Percentiles rank a stretch among this genome's conserved stretches.
Evolutionary conservation across 78 protist genomes (phyloP).

Genomic region (Mantamonas sphyraenae): DNA sequence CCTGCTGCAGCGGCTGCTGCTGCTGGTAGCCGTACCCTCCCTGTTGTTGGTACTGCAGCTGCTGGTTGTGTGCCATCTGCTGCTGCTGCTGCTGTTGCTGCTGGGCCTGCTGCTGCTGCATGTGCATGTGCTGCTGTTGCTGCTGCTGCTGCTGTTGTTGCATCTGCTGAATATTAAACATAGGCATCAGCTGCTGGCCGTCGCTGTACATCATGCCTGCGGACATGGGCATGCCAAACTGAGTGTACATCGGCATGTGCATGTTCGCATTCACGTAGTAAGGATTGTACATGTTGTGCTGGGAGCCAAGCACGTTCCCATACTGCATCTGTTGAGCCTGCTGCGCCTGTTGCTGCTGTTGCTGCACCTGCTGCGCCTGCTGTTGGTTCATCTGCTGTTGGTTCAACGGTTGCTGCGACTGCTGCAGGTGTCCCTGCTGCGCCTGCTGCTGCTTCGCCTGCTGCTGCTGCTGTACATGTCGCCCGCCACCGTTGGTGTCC

Average conservation of each 20-base stretch:
- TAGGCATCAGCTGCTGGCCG: neutral
- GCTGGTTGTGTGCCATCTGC: neutral
- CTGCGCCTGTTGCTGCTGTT: neutral
- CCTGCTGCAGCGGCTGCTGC: conserved; percentile 4
- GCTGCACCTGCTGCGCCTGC: too few species aligned
- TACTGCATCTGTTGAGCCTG: neutral
- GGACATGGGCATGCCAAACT: too few species aligned
- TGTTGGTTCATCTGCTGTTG: neutral
- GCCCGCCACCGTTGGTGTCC: neutral
- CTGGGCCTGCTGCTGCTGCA: too few species aligned
- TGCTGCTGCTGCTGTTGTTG: conserved; percentile 1
- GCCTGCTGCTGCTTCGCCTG: neutral
- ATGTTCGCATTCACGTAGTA: too few species aligned
- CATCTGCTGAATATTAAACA: too few species aligned
- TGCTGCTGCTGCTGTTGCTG: too few species aligned
- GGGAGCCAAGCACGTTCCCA: neutral
- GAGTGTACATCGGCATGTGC: too few species aligned
- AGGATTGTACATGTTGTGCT: neutral
- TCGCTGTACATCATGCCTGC: too few species aligned
- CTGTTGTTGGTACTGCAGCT: neutral
- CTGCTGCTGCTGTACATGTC: conserved; percentile 1
- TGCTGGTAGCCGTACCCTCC: neutral
- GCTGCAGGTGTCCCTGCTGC: neutral
- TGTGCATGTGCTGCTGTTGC: too few species aligned
- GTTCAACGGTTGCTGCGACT: neutral